Conservation (phyloP, 2,329 filamentous ascomycete species). For the Cadophora sp. region DNA sequence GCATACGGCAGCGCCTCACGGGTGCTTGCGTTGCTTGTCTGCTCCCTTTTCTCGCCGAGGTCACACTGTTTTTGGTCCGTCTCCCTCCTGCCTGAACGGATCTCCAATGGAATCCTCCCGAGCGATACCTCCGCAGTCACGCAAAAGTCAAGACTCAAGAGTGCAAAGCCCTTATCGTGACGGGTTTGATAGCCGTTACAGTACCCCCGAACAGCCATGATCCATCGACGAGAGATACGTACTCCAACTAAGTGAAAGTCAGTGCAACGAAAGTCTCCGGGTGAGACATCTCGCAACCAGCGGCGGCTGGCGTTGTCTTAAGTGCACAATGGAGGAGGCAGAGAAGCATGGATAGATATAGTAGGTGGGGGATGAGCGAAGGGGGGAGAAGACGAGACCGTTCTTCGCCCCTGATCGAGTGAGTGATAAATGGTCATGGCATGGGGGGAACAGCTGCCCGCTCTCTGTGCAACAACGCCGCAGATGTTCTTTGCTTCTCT, state of each 20-base stretch:
- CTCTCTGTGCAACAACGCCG: background rate
- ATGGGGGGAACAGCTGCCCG: background rate
- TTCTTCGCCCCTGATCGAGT: background rate
- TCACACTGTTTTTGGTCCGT: background rate
- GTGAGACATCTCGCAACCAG: conserved; percentile 4
- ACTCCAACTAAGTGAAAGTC: background rate
- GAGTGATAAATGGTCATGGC: background rate
- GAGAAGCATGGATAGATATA: background rate
- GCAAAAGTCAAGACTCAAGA: background rate
- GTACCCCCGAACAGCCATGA: background rate
- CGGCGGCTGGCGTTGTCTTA: conserved; percentile 12
- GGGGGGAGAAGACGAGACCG: background rate
- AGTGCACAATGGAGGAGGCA: conserved; percentile 10
- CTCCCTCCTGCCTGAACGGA: background rate
- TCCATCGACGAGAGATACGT: conserved; percentile 2
- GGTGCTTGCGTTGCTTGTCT: conserved; percentile 14
- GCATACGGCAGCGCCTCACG: conserved; percentile 5
- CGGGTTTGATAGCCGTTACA: background rate
- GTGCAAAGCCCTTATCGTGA: background rate
- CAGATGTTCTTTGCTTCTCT: background rate
- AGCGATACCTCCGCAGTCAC: background rate
- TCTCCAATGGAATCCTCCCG: background rate
- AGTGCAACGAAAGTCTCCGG: conserved; percentile 7
- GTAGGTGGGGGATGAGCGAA: background rate
- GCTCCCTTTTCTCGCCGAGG: background rate